Base-by-base conservation (phyloP, 164 flowering plant genomes). In the Vitis cinerea region DNA sequence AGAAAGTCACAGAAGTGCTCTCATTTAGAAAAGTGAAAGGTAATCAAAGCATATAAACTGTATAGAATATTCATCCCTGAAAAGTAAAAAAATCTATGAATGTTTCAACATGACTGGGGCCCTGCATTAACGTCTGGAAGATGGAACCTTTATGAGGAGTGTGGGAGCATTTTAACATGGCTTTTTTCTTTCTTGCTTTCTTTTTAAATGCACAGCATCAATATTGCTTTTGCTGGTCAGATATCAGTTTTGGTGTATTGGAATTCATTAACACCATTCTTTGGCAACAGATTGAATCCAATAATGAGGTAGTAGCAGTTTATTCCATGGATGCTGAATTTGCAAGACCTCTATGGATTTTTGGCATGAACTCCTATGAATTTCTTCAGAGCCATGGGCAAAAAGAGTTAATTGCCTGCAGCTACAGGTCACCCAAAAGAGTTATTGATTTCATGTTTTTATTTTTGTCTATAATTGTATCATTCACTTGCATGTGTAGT, bases 271-370 rank as follows among this genome's bases (percentile, higher is more conserved):
- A 37, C 44, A 37, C 44, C 44, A 37, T 17, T 27, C 29, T 54
- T 53, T 61, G 5, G 47, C 16, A 10, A 71, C 86, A 95, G 99
- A 78, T 79, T 63, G 99, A 91, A 73, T 74, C 87, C 49, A 71
- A 71, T 9, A 86, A 93, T 76, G 82, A 87, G 79, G 89, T 88
- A 59, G 31, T 79, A 53, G 72, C 87, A 29, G 68, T 95, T 70
- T 85, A 88, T 73, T 71, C 88, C 11, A 55, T 91, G 83, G 80
- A 91, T 79, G 98, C 99, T 68, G 99, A 95, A 81, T 95, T 93
- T 79, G 69, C 98, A 13, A 84, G 80, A 72, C 98, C 98, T 12
- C 65, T 90, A 27, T 95, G 99, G 99, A 85, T 84, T 77, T 95
- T 93, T 79, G 99, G 99, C 56, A 75, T 79, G 52, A 87, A 77